A percentile compares a stretch with the other conserved stretches of the same genome.
These are phyloP conservation scores for Zygoascus bituminiphila DNA, from an alignment of 805 yeast genomes.

Conservation along the genomic window DNA sequence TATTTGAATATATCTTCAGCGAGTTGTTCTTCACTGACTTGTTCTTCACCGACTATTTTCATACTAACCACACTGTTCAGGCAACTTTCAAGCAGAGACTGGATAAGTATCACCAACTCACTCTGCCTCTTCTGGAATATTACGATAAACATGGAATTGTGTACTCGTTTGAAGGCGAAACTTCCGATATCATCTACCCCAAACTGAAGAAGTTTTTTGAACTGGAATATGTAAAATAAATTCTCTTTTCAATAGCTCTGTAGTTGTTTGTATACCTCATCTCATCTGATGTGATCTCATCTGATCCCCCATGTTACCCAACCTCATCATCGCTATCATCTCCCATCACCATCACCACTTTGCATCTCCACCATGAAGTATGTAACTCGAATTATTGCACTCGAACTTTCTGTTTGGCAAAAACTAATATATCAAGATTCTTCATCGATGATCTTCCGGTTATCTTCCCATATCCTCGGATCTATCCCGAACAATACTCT, in stretches of 20 bases:
- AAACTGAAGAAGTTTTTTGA: conserved; percentile 35
- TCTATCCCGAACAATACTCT: conserved; percentile 96
- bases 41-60: background rate
- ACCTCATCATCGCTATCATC: background rate
- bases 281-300: too few species aligned
- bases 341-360: background rate
- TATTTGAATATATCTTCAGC: too few species aligned
- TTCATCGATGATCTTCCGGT: conserved; percentile 94
- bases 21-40: background rate
- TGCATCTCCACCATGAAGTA: too few species aligned
- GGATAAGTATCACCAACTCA: conserved; percentile 47
- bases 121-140: conserved; percentile 58
- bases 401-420: background rate
- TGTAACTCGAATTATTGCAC: too few species aligned
- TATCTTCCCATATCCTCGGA: conserved; percentile 89
- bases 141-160: conserved; percentile 47
- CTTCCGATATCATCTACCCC: conserved; percentile 80
- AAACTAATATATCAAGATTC: conserved; percentile 41
- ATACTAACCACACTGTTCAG: conserved; percentile 12
- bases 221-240: background rate
- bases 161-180: conserved; percentile 57
- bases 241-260: too few species aligned
- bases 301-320: background rate
- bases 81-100: conserved; percentile 63
- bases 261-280: too few species aligned